Conservation (phyloP, 192 early-diverging fungal genomes). For the Backusella macrospora region DNA sequence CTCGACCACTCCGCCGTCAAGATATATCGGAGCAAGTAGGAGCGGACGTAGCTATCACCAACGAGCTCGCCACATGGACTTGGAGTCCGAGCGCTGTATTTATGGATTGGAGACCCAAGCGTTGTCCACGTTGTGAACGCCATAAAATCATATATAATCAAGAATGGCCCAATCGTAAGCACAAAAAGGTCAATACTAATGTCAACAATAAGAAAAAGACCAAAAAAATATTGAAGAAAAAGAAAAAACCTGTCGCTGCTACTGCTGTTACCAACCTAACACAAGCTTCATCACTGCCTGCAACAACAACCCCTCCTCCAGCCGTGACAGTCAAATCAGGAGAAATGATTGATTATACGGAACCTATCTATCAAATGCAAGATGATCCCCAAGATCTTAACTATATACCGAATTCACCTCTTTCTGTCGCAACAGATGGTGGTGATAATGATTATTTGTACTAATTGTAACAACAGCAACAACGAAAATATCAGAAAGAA, state of each 20-base stretch:
- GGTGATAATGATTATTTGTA: slow-evolving; percentile 8
- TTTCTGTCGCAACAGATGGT: not conserved
- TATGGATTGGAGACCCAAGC: slow-evolving; percentile 28
- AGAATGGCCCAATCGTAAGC: slow-evolving; percentile 34
- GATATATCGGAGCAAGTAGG: slow-evolving; percentile 15
- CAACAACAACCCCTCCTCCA: not conserved
- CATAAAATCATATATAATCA: slow-evolving; percentile 33
- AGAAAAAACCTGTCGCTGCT: not conserved
- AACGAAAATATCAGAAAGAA: not conserved
- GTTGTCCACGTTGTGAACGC: slow-evolving; percentile 35
- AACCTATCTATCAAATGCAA: slow-evolving; percentile 21
- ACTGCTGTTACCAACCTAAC: not conserved
- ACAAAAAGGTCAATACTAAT: slow-evolving; percentile 9
- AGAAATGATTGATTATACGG: not conserved
- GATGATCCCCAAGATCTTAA: slow-evolving; percentile 19
- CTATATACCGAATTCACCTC: slow-evolving; percentile 19
- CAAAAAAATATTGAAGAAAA: slow-evolving; percentile 10
- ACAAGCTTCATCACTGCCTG: not conserved
- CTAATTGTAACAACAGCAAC: not conserved
- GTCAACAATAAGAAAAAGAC: slow-evolving; percentile 2
- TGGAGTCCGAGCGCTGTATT: slow-evolving; percentile 36
- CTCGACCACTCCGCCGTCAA: slow-evolving; percentile 22
- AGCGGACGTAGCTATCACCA: slow-evolving; percentile 14
- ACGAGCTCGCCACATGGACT: slow-evolving; percentile 35
- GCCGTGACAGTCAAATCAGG: not conserved